Evolutionary conservation across 2,329 filamentous ascomycete genomes (phyloP).

Genomic region (Fusarium sp.): DNA sequence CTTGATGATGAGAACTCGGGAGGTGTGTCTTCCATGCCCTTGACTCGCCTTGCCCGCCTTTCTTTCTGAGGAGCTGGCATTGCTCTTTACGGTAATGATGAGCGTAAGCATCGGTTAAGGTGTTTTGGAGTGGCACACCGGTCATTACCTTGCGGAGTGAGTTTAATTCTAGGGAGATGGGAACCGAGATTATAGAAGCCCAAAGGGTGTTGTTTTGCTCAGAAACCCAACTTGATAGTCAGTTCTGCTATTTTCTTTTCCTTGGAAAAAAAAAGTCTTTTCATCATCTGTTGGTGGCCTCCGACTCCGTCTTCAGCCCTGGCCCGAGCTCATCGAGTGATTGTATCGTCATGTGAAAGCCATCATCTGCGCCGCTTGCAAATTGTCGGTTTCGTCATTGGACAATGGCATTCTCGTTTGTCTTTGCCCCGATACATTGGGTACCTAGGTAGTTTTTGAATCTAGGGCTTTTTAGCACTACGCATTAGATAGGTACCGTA

Average conservation of each 20-base stretch:
- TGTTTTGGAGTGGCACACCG: conserved; percentile 29
- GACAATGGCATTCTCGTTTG: conserved; percentile 4
- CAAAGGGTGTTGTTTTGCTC: neutral
- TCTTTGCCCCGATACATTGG: neutral
- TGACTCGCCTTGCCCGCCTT: neutral
- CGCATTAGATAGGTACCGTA: neutral
- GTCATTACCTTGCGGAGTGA: conserved; percentile 22
- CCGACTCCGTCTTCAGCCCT: conserved; percentile 2
- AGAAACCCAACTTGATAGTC: neutral
- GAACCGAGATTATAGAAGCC: conserved; percentile 20
- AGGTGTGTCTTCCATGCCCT: neutral
- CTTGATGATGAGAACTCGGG: neutral
- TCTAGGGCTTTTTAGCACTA: neutral
- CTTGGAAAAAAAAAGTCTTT: neutral
- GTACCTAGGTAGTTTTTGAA: neutral
- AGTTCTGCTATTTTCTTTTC: neutral
- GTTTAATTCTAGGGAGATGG: conserved; percentile 22
- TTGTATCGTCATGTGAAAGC: conserved; percentile 34
- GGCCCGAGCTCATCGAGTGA: conserved; percentile 17
- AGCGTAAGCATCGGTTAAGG: conserved; percentile 26
- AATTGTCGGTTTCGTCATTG: conserved; percentile 23
- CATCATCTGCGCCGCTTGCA: conserved; percentile 8
- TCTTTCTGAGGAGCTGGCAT: neutral
- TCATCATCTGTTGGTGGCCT: conserved; percentile 4
- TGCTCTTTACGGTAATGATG: conserved; percentile 30